phyloP scores from a whole-genome alignment of 1,284 basidiomycete genomes.

The Cystobasidium pallidum region DNA sequence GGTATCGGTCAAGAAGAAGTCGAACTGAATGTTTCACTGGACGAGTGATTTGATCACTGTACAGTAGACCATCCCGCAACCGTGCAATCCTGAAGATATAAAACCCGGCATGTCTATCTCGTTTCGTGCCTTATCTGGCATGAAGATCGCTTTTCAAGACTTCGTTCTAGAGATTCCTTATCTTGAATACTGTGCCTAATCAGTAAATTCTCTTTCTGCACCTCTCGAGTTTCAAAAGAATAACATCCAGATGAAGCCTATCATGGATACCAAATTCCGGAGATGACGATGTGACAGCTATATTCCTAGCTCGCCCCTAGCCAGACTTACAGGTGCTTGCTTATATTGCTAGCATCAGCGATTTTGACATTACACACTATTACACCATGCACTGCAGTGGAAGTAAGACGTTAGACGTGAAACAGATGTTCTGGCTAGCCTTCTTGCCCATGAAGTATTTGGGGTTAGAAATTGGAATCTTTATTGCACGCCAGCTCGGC shows the following conservation, averaged over 20 bases:
- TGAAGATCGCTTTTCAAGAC: no score
- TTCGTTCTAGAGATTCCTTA: no score
- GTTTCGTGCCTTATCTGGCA: not conserved
- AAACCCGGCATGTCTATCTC: not conserved
- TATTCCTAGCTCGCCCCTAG: conserved; percentile 56
- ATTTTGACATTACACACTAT: conserved; percentile 57
- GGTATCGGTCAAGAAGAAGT: conserved; percentile 46
- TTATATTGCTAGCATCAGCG: conserved; percentile 59
- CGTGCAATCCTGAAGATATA: no score
- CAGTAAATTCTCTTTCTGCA: no score
- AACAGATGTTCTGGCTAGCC: no score
- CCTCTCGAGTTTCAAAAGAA: no score
- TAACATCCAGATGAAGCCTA: not conserved
- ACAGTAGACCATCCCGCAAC: no score
- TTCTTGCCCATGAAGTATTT: no score
- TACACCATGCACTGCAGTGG: conserved; percentile 71
- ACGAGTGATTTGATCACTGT: not conserved
- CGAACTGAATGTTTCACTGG: conserved; percentile 37
- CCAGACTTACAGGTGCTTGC: conserved; percentile 69
- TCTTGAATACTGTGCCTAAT: no score
- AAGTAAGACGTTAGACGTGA: no score
- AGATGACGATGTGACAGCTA: conserved; percentile 85
- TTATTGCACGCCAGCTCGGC: no score
- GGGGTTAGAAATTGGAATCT: no score
- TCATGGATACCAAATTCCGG: conserved; percentile 61